phyloP scores from a whole-genome alignment of 345 rosid species.

The Acer campestre region DNA sequence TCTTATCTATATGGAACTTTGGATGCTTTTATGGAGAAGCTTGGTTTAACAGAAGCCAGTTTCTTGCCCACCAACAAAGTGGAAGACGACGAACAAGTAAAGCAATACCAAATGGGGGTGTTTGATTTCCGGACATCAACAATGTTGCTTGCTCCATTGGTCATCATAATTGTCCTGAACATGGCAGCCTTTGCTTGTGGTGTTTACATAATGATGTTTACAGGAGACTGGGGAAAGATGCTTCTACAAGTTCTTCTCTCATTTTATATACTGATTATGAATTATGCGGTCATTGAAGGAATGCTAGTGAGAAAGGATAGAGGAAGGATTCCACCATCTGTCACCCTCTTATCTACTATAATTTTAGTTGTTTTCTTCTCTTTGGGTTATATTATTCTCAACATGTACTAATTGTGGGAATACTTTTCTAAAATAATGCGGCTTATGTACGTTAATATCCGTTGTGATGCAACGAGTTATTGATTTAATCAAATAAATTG shows the following conservation, averaged over 20 bases:
- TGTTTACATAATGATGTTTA: constrained; percentile 21
- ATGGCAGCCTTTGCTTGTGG: constrained; percentile 27
- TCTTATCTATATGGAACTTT: constrained; percentile 26
- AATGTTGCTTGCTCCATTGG: constrained; percentile 42
- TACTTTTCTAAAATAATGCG: too few species aligned
- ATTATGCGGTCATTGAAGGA: constrained; percentile 46
- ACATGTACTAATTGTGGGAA: too few species aligned
- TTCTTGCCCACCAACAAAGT: constrained; percentile 48
- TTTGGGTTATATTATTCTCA: constrained; percentile 14
- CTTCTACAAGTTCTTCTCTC: constrained; percentile 30
- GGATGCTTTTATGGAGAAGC: constrained; percentile 29
- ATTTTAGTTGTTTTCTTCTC: constrained; percentile 19
- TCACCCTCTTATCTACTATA: constrained; percentile 23
- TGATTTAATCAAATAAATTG: too few species aligned
- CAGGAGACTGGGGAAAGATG: constrained; percentile 27
- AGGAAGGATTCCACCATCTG: constrained; percentile 32
- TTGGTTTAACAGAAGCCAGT: constrained; percentile 36
- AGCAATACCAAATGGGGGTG: constrained; percentile 32
- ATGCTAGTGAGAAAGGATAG: constrained; percentile 40
- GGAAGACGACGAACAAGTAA: constrained; percentile 22
- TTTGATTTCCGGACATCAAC: constrained; percentile 41
- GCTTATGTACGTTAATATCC: too few species aligned
- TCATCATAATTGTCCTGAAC: constrained; percentile 35
- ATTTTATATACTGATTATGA: constrained; percentile 28
- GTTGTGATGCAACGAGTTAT: too few species aligned